These are phyloP conservation scores for Persicaria tinctoria DNA, from an alignment of 148 eudicot genomes.

Conservation along the genomic window DNA sequence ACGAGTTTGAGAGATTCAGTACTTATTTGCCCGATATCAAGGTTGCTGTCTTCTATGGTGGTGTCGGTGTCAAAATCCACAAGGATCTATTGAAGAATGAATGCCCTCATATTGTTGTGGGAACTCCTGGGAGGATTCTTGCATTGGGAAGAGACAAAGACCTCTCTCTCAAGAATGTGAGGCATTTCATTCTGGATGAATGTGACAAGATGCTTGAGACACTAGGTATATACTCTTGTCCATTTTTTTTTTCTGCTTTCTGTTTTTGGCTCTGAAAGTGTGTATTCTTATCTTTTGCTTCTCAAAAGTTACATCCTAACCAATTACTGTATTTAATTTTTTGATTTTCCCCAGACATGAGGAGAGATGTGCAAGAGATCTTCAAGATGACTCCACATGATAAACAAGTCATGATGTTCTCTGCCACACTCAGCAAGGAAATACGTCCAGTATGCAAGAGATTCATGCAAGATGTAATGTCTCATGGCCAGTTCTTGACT, in stretches of 20 bases:
- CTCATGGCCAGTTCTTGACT: conserved; percentile 64
- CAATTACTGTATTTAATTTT: background rate
- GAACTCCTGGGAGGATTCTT: conserved; percentile 67
- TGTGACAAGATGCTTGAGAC: conserved; percentile 84
- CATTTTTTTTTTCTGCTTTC: background rate
- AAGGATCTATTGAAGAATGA: conserved; percentile 65
- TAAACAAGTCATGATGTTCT: conserved; percentile 99
- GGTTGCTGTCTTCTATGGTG: conserved; percentile 70
- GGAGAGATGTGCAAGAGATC: conserved; percentile 91
- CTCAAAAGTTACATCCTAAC: background rate
- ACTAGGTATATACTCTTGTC: conserved; percentile 32
- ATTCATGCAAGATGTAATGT: conserved; percentile 96
- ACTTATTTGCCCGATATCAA: conserved; percentile 53
- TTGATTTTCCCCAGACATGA: conserved; percentile 54
- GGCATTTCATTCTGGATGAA: conserved; percentile 71
- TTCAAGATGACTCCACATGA: conserved; percentile 99
- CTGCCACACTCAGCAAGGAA: conserved; percentile 94
- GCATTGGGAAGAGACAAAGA: conserved; percentile 66
- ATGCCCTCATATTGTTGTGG: conserved; percentile 76
- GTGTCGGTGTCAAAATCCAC: conserved; percentile 61
- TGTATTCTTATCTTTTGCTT: background rate
- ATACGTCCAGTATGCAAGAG: conserved; percentile 98
- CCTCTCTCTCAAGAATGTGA: conserved; percentile 51
- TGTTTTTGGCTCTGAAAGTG: background rate
- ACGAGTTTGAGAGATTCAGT: conserved; percentile 73